A percentile compares a stretch with the other conserved stretches of the same genome.
Evolutionary conservation across 176 grass and related monocot species (phyloP).

Genomic region (Carex kokanica): DNA sequence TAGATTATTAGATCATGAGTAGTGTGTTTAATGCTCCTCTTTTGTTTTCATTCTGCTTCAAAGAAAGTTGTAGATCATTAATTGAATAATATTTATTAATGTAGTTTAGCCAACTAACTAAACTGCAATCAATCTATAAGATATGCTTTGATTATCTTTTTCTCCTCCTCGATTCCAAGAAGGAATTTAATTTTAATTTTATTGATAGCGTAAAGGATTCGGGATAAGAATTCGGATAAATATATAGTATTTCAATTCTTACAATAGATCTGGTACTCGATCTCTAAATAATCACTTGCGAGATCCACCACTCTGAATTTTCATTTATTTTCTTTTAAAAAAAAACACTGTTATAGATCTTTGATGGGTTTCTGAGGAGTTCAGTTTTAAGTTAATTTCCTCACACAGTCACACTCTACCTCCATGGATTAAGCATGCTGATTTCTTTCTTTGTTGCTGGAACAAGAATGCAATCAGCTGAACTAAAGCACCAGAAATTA

Average conservation of each 20-base stretch:
- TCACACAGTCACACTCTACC: background rate
- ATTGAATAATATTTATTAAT: constrained; percentile 17
- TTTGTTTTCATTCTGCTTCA: background rate
- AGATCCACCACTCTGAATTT: background rate
- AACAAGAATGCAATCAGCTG: background rate
- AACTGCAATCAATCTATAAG: background rate
- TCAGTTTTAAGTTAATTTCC: background rate
- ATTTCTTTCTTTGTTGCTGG: background rate
- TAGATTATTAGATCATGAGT: background rate
- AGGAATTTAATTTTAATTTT: background rate
- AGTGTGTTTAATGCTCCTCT: constrained; percentile 5
- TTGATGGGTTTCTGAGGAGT: background rate
- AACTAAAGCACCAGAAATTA: constrained; percentile 10
- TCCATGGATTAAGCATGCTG: background rate
- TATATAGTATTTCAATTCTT: too few relatives aligned
- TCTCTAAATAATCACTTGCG: background rate
- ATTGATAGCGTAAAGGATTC: background rate
- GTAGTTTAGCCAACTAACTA: constrained; percentile 29
- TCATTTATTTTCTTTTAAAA: too few relatives aligned
- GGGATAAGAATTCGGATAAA: background rate
- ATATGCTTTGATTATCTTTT: background rate
- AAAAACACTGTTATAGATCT: too few relatives aligned
- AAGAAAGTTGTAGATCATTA: constrained; percentile 9
- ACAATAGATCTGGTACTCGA: too few relatives aligned
- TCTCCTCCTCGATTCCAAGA: background rate